phyloP scores from a whole-genome alignment of 805 yeast genomes.

The Limtongia smithiae region DNA sequence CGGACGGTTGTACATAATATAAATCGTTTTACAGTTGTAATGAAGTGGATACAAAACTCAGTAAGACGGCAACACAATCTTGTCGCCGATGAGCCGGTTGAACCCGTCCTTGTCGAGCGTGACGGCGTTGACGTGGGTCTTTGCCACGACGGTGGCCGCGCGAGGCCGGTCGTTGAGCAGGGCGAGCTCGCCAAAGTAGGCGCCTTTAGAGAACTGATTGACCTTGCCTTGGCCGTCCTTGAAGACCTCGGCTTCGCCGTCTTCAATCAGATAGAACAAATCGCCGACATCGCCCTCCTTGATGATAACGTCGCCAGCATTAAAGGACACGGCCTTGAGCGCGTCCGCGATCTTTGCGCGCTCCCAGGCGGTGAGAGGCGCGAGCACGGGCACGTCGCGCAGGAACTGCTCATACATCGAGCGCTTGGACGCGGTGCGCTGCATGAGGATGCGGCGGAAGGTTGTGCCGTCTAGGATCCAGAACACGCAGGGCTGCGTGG shows the following conservation, averaged over 20 bases:
- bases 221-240: conserved; percentile 61
- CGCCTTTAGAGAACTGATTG: conserved; percentile 66
- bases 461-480: conserved; percentile 95
- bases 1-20: too few species aligned
- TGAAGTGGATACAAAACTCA: background rate
- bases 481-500: conserved; percentile 57
- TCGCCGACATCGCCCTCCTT: conserved; percentile 84
- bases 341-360: conserved; percentile 94
- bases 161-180: conserved; percentile 86
- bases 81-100: conserved; percentile 75
- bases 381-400: conserved; percentile 78
- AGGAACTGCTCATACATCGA: conserved; percentile 84
- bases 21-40: background rate
- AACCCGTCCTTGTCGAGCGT: conserved; percentile 88
- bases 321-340: conserved; percentile 68
- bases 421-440: conserved; percentile 87
- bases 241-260: conserved; percentile 76
- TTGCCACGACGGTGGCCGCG: conserved; percentile 86
- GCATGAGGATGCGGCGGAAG: conserved; percentile 84
- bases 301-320: conserved; percentile 70
- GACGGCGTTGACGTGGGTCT: conserved; percentile 76
- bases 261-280: conserved; percentile 67
- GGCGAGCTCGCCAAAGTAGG: conserved; percentile 96
- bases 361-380: conserved; percentile 69
- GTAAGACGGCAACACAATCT: conserved; percentile 4